Evolutionary conservation across 2,329 filamentous ascomycete genomes (phyloP), one percentile per base, ranked within the genome.

Genomic region (Fusarium sp.): DNA sequence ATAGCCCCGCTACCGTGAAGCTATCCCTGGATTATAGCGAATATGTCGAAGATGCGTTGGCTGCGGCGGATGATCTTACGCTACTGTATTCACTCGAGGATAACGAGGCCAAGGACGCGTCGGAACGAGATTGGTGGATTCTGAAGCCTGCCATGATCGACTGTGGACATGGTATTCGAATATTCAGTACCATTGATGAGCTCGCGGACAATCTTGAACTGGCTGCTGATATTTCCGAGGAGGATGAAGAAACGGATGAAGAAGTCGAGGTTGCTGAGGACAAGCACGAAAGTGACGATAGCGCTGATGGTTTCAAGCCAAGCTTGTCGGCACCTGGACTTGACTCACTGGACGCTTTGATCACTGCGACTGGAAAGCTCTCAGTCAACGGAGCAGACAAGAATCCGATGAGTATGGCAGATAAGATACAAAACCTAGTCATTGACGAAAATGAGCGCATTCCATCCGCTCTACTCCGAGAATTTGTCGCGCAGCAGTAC

Each of bases 61-160:
- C 75, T 18, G 78, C 77, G 3, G 77, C 79, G 0, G 78, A 80
- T 35, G 77, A 80, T 20, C 67, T 80, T 15, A 74, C 74, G 0
- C 50, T 80, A 2, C 37, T 79, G 23, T 76, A 72, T 37, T 79
- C 78, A 0, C 73, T 80, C 1, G 76, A 79, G 27, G 71, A 76
- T 5, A 80, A 80, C 33, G 75, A 72, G 20, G 39, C 33, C 10
- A 78, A 72, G 43, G 61, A 66, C 2, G 33, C 74, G 0, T 48
- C 49, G 0, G 71, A 79, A 3, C 68, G 79, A 2, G 74, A 79
- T 31, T 80, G 79, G 78, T 80, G 78, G 79, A 80, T 80, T 23
- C 52, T 80, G 5, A 80, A 80, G 48, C 78, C 78, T 3, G 78
- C 79, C 1, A 67, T 80, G 60, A 74, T 80, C 11, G 79, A 80